Conservation (phyloP, 108 stramenopile genomes). For the Stephanodiscus triporus region DNA sequence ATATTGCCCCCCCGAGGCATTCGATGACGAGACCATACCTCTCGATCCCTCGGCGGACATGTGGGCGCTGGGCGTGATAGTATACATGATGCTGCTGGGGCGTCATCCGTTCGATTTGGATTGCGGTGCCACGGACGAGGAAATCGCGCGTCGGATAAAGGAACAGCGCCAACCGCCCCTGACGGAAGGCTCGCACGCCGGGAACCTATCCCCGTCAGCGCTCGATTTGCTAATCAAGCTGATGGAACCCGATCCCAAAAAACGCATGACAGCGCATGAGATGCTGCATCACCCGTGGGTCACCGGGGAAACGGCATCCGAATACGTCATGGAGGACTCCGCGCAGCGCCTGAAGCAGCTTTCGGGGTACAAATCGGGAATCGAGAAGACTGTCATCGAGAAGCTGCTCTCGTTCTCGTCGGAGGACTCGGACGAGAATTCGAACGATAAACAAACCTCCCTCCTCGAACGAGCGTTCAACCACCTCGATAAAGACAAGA, state of each 20-base stretch:
- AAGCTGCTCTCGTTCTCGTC: conserved; percentile 48
- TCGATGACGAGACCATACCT: conserved; percentile 22
- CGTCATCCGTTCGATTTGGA: conserved; percentile 63
- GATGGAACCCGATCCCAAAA: conserved; percentile 59
- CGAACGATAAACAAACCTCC: conserved; percentile 49
- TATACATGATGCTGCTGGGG: conserved; percentile 65
- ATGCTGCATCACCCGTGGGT: conserved; percentile 78
- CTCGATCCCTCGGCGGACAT: conserved; percentile 43
- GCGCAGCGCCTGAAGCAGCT: conserved; percentile 71
- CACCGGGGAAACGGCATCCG: conserved; percentile 72
- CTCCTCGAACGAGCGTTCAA: conserved; percentile 79
- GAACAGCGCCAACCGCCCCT: conserved; percentile 48
- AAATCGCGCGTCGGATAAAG: conserved; percentile 50
- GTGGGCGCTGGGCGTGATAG: conserved; percentile 55
- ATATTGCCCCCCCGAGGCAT: conserved; percentile 55
- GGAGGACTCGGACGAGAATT: conserved; percentile 34
- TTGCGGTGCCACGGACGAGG: conserved; percentile 46
- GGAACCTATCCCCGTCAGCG: conserved; percentile 62
- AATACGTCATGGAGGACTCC: conserved; percentile 75
- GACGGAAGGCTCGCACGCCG: conserved; percentile 10
- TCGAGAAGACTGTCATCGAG: conserved; percentile 53
- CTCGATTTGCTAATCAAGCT: conserved; percentile 56
- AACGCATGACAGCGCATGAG: conserved; percentile 61
- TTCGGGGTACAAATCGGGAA: conserved; percentile 45
- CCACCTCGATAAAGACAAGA: conserved; percentile 74